Evolutionary conservation across 2,329 filamentous ascomycete species (phyloP), one percentile per base, ranked within the genome.

Genomic region (Colletotrichum filicis): DNA sequence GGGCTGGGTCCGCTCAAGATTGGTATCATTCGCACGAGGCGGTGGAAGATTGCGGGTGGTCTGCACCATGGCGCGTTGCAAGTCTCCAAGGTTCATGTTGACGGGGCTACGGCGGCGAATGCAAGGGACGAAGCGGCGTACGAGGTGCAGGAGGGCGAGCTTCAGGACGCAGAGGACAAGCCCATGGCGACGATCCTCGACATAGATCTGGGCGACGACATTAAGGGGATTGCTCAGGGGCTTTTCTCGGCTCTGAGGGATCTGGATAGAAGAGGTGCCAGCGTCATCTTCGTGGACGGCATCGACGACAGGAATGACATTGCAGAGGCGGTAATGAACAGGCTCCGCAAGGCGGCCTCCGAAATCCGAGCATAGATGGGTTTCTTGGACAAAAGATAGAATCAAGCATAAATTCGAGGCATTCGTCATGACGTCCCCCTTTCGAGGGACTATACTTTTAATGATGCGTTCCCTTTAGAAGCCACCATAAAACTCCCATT

Each of bases 261-360:
- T 76, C 88, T 99, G 75, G 97, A 99, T 81, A 90, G 92, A 78
- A 87, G 91, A 74, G 90, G 91, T 35, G 95, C 95, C 4, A 92
- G 97, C 79, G 87, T 93, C 24, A 98, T 99, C 65, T 94, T 95
- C 77, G 94, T 98, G 12, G 97, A 99, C 81, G 96, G 96, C 2
- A 93, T 98, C 70, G 87, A 91, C 74, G 93, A 94, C 73, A 91
- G 93, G 72, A 92, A 93, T 37, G 94, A 97, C 80, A 92, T 97
- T 77, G 95, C 95, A 24, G 94, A 94, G 28, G 97, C 94, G 28
- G 92, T 96, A 76, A 95, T 96, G 93, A 96, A 96, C 79, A 88
- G 94, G 76, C 86, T 96, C 70, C 89, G 93, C 75, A 96, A 96
- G 84, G 94, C 94, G 68, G 93, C 94, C 28, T 90, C 88, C 26